phyloP scores from a whole-genome alignment of 2,329 filamentous ascomycete genomes.

The Fusarium brachygibbosum region DNA sequence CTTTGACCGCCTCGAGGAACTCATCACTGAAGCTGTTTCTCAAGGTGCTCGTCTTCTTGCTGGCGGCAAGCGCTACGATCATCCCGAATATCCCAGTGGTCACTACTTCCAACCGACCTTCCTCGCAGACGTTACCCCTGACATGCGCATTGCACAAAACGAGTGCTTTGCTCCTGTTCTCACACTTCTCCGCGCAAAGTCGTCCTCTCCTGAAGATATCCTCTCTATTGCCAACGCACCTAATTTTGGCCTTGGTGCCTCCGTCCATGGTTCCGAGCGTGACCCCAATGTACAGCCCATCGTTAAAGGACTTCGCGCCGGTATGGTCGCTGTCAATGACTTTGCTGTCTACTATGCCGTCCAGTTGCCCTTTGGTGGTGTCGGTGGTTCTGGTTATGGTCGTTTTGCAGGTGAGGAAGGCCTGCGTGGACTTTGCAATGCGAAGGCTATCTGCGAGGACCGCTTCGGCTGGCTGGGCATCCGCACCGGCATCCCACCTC shows the following conservation, averaged over 20 bases:
- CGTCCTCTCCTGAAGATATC: conserved; percentile 71
- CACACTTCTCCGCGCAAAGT: conserved; percentile 80
- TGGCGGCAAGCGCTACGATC: conserved; percentile 79
- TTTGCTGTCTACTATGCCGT: conserved; percentile 95
- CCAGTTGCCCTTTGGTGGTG: conserved; percentile 92
- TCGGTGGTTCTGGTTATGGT: conserved; percentile 91
- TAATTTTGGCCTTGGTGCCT: conserved; percentile 86
- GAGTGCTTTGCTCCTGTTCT: conserved; percentile 96
- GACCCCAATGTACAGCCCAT: conserved; percentile 73
- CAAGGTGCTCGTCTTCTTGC: conserved; percentile 84
- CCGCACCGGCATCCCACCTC: conserved; percentile 82
- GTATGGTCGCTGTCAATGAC: conserved; percentile 96
- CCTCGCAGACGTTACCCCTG: conserved; percentile 86
- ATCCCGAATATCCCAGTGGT: conserved; percentile 80
- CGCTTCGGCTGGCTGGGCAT: conserved; percentile 71
- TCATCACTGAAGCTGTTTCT: conserved; percentile 82
- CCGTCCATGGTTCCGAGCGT: conserved; percentile 81
- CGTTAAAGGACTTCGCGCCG: conserved; percentile 77
- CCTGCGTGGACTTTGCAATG: conserved; percentile 84
- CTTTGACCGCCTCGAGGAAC: conserved; percentile 80
- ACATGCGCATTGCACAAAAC: conserved; percentile 88
- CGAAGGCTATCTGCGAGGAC: conserved; percentile 89
- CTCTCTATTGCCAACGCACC: conserved; percentile 87
- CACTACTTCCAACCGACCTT: conserved; percentile 96
- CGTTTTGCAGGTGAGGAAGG: conserved; percentile 94